Evolutionary conservation across 345 rosid species (phyloP), one percentile per base, ranked within the genome.

Genomic region (Lumnitzera littorea): DNA sequence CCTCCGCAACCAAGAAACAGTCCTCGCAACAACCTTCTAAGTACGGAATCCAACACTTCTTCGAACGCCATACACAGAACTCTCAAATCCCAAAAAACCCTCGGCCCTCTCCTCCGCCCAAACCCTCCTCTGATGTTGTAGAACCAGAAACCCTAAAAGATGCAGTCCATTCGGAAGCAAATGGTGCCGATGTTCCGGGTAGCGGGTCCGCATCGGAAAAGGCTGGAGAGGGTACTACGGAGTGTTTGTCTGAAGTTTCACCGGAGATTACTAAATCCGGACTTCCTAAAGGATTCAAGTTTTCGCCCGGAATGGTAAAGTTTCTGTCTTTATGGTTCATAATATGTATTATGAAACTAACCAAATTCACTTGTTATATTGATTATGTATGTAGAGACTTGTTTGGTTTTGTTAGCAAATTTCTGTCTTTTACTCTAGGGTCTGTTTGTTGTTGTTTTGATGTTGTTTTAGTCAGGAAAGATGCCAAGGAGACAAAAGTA

Each of bases 231-330:
- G 58, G 24, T 62, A 70, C 61, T 15, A 70, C 62, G 49, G 77
- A 57, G 50, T 61, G 66, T 63, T 65, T 61, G 12, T 52, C 59
- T 1, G 72, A 75, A 23, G 70, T 59, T 27, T 87, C 96, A 5
- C 96, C 97, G 53, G 80, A 78, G 66, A 16, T 76, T 63, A 65
- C 83, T 76, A 87, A 82, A 77, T 76, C 80, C 51, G 9, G 48
- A 43, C 54, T 85, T 52, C 67, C 61, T 50, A 80, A 80, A 65
- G 90, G 87, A 69, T 69, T 81, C 76, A 85, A 74, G 55, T 89
- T 90, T 88, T 94, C 99, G 16, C 97, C 99, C 64, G 85, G 87
- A 71, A 83, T 83, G 97, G 99, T 94, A 66, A 60, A 48, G 49
- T 47, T 48, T 43, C n/a, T 27, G 14, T 41, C 29, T 50, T 24